These are phyloP conservation scores for Boletus insuetus DNA, from an alignment of 768 basidiomycete genomes.

Conservation along the genomic window DNA sequence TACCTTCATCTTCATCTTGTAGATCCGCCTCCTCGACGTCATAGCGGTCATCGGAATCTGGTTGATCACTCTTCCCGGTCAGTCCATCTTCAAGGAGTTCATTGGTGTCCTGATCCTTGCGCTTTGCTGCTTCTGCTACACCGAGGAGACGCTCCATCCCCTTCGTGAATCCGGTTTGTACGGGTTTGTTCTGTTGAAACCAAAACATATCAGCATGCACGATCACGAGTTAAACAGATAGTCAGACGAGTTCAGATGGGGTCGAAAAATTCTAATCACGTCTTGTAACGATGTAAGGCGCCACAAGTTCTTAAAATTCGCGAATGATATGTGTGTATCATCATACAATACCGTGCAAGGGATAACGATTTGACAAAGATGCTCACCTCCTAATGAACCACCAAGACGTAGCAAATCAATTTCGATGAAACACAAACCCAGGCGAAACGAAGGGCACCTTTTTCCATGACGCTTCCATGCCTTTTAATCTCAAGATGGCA, in stretches of 20 bases:
- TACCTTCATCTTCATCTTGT: conserved; percentile 54
- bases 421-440: not conserved
- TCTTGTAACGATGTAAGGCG: conserved; percentile 59
- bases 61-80: not conserved
- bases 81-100: conserved; percentile 9
- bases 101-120: not conserved
- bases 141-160: conserved; percentile 83
- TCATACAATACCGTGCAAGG: conserved; percentile 29
- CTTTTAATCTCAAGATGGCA: conserved; percentile 80
- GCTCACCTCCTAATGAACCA: conserved; percentile 40
- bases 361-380: not conserved
- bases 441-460: conserved; percentile 51
- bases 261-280: conserved; percentile 67
- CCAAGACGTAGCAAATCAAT: conserved; percentile 8
- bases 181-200: conserved; percentile 46
- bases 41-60: conserved; percentile 27
- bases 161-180: conserved; percentile 76
- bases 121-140: conserved; percentile 36
- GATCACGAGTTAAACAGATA: conserved; percentile 5
- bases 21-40: conserved; percentile 62
- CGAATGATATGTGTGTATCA: conserved; percentile 67
- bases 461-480: conserved; percentile 65
- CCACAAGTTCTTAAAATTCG: conserved; percentile 58
- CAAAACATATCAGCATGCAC: not conserved
- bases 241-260: conserved; percentile 54